Evolutionary conservation across 495 filamentous ascomycete genomes (phyloP).

Genomic region (Neurospora cerealis): DNA sequence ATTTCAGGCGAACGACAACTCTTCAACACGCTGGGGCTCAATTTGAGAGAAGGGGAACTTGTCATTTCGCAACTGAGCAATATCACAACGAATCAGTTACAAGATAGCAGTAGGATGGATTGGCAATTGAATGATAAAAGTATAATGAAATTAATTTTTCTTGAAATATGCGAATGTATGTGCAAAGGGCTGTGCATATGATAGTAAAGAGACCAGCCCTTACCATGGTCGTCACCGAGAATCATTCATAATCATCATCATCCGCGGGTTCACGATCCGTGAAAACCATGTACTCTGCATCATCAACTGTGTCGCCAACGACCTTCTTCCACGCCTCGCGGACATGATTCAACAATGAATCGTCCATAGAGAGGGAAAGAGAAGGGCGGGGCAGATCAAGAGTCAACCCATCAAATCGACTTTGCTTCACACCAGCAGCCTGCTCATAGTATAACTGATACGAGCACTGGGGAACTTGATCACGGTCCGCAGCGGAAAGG

Average conservation of each 20-base stretch:
- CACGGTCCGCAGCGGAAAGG: constrained; percentile 29
- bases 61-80: background rate
- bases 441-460: constrained; percentile 59
- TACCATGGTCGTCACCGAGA: constrained; percentile 11
- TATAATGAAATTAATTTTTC: background rate
- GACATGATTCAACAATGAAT: constrained; percentile 50
- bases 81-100: background rate
- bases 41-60: background rate
- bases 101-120: background rate
- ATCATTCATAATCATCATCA: constrained; percentile 34
- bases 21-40: background rate
- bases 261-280: constrained; percentile 41
- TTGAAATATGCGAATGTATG: background rate
- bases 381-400: constrained; percentile 44
- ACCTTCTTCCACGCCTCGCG: constrained; percentile 53
- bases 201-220: background rate
- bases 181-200: background rate
- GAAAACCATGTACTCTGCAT: constrained; percentile 55
- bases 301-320: constrained; percentile 40
- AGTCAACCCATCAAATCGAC: constrained; percentile 19
- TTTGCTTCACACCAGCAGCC: constrained; percentile 12
- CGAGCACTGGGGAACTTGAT: constrained; percentile 30
- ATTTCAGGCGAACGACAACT: background rate
- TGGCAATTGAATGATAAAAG: background rate
- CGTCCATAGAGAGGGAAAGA: constrained; percentile 60